Evolutionary conservation across 495 filamentous ascomycete genomes (phyloP).

Genomic region (Aspergillus saccharolyticus): DNA sequence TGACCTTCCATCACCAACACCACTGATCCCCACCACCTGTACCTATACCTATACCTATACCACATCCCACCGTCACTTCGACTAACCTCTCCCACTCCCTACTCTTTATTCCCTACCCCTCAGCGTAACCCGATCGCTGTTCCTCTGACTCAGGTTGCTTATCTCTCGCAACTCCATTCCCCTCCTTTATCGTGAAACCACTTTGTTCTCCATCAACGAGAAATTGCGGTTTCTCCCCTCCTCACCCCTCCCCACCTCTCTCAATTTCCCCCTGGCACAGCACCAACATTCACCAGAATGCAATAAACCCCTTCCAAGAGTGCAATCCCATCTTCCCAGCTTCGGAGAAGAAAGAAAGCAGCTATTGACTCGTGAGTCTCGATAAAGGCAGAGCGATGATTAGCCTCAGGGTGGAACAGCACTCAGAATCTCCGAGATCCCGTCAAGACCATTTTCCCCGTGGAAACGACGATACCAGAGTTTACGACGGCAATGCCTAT

Average conservation of each 20-base stretch:
- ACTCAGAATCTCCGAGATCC: slow-evolving; percentile 44
- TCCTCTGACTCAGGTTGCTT: background rate
- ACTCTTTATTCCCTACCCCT: background rate
- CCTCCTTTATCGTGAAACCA: background rate
- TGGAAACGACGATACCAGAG: slow-evolving; percentile 35
- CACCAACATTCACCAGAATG: background rate
- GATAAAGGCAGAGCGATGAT: slow-evolving; percentile 49
- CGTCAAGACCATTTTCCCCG: slow-evolving; percentile 36
- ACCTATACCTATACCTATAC: background rate
- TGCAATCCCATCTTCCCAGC: slow-evolving; percentile 16
- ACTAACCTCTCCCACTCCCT: background rate
- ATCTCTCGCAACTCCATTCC: background rate
- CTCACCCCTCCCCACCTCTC: background rate
- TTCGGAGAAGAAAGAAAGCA: slow-evolving; percentile 9
- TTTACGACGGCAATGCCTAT: slow-evolving; percentile 43
- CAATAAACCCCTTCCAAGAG: slow-evolving; percentile 8
- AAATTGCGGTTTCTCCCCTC: background rate
- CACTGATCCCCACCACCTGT: background rate
- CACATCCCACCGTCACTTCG: too few relatives aligned
- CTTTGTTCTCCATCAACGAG: background rate
- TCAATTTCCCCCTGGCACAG: background rate
- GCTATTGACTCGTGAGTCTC: slow-evolving; percentile 28
- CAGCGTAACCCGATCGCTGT: background rate
- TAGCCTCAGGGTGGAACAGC: slow-evolving; percentile 47
- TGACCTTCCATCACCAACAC: background rate